Percentiles rank a stretch among this genome's conserved stretches.
phyloP scores from a whole-genome alignment of 129 eudicot species.

The Erigeron canadensis region DNA sequence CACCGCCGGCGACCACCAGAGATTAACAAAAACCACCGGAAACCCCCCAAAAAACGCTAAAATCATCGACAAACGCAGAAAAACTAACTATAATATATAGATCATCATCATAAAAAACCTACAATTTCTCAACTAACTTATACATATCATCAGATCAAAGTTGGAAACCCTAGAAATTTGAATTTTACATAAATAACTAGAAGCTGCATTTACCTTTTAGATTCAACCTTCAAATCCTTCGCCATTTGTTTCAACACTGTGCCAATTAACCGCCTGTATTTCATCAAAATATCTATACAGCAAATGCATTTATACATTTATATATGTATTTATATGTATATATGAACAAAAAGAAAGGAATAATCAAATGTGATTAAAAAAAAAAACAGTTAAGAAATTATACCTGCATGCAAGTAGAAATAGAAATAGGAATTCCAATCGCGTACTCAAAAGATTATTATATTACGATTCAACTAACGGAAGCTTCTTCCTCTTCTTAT shows the following conservation, averaged over 20 bases:
- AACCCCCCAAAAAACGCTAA: too few species aligned
- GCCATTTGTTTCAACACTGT: slow-evolving; percentile 35
- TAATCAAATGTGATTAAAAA: neutral
- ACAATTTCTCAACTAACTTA: too few species aligned
- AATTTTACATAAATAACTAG: neutral
- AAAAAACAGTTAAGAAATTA: slow-evolving; percentile 7
- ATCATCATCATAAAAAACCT: too few species aligned
- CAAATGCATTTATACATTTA: slow-evolving; percentile 5
- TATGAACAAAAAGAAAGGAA: neutral
- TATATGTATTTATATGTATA: neutral
- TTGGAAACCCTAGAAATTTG: slow-evolving; percentile 20
- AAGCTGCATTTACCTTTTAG: slow-evolving; percentile 33
- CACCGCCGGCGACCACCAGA: too few species aligned
- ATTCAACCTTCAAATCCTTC: slow-evolving; percentile 28
- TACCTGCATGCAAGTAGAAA: slow-evolving; percentile 30
- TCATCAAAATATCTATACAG: neutral
- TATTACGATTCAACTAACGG: neutral
- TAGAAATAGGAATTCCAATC: slow-evolving; percentile 10
- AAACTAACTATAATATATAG: too few species aligned
- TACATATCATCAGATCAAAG: too few species aligned
- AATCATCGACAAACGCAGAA: too few species aligned
- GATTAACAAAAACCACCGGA: too few species aligned
- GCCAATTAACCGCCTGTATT: neutral
- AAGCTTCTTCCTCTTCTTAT: too few species aligned
- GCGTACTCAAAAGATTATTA: slow-evolving; percentile 24